These are phyloP conservation scores for Colletotrichum kahawae DNA, from an alignment of 2,329 filamentous ascomycete genomes.

Conservation along the genomic window DNA sequence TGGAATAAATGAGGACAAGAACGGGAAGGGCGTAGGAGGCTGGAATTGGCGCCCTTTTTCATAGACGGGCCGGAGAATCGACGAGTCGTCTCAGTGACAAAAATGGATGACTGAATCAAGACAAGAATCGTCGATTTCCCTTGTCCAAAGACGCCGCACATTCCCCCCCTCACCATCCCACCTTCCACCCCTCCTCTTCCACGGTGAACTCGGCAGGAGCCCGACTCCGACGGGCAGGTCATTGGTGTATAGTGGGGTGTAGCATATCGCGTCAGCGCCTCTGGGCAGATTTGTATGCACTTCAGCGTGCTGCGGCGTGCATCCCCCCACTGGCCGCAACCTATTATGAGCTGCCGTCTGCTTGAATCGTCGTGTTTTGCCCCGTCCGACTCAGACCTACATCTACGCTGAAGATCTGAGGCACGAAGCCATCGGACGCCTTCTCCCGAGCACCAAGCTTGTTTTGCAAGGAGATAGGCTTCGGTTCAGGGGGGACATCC, in stretches of 20 bases:
- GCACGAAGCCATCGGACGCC: neutral
- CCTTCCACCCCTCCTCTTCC: constrained; percentile 5
- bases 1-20: neutral
- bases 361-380: neutral
- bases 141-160: neutral
- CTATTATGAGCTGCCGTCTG: constrained; percentile 5
- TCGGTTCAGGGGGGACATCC: neutral
- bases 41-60: neutral
- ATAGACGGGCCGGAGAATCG: neutral
- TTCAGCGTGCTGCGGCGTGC: neutral
- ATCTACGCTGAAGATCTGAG: neutral
- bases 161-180: constrained; percentile 1
- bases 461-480: neutral
- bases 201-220: constrained; percentile 3
- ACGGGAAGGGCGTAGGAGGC: neutral
- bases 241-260: neutral
- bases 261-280: constrained; percentile 4
- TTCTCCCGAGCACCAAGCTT: neutral
- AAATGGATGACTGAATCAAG: constrained; percentile 11
- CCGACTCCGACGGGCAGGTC: constrained; percentile 10
- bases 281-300: neutral
- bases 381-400: neutral
- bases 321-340: neutral
- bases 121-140: neutral
- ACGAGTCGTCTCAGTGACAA: neutral